Evolutionary conservation across 331 rosid species (phyloP).

Genomic region (Rosa hybrid): DNA sequence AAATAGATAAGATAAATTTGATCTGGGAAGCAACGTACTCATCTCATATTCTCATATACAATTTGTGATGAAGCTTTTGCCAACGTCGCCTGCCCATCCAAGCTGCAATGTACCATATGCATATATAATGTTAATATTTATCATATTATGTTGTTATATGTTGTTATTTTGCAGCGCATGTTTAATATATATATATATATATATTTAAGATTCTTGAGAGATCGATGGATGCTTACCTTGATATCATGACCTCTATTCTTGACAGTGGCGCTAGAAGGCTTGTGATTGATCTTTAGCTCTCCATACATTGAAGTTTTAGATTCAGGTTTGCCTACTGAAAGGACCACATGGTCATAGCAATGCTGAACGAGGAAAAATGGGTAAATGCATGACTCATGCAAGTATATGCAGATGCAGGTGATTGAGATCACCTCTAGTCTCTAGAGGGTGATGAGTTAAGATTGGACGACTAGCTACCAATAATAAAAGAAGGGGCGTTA

Average conservation of each 20-base stretch:
- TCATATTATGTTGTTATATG: background rate
- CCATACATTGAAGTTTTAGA: background rate
- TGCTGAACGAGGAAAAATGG: background rate
- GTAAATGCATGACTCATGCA: background rate
- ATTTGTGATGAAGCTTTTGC: conserved; percentile 41
- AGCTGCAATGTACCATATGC: conserved; percentile 29
- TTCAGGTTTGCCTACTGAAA: background rate
- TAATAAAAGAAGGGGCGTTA: background rate
- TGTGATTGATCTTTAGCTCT: conserved; percentile 35
- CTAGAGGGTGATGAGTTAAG: too few species aligned
- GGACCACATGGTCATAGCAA: background rate
- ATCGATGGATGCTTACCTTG: conserved; percentile 26
- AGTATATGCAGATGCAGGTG: background rate
- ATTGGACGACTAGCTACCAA: too few species aligned
- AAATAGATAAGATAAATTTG: background rate
- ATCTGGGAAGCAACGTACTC: background rate
- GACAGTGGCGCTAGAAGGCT: conserved; percentile 46
- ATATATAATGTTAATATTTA: background rate
- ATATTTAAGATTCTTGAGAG: background rate
- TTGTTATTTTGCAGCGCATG: background rate
- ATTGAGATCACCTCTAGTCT: too few species aligned
- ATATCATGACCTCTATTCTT: conserved; percentile 75
- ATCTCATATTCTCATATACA: background rate
- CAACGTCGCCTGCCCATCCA: conserved; percentile 49
- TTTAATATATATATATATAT: too few species aligned